Conservation (phyloP, 768 basidiomycete species). For the Termitomyces sp. region DNA sequence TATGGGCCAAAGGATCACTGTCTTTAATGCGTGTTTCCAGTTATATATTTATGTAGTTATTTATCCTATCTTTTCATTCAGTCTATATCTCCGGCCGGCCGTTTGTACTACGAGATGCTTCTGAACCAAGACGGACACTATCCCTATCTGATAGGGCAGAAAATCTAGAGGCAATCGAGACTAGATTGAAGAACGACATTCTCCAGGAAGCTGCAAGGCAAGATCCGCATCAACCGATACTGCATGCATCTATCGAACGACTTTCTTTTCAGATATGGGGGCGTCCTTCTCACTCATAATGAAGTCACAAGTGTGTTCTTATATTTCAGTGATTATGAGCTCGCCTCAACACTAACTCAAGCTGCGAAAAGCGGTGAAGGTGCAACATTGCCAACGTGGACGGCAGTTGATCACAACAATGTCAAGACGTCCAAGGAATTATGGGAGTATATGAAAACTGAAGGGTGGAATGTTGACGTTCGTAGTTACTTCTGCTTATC, state of each 20-base stretch:
- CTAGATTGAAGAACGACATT: conserved; percentile 86
- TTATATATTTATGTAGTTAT: conserved; percentile 1
- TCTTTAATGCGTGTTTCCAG: not conserved
- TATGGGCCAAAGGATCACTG: not conserved
- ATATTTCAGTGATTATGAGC: not conserved
- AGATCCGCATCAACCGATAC: not conserved
- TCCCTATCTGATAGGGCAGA: conserved; percentile 88
- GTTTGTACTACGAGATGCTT: conserved; percentile 86
- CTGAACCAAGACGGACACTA: conserved; percentile 76
- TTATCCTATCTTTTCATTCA: conserved; percentile 23
- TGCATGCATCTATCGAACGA: conserved; percentile 1
- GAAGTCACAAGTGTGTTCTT: conserved; percentile 62
- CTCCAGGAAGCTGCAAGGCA: conserved; percentile 77
- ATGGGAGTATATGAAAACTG: conserved; percentile 70
- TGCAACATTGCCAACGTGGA: conserved; percentile 90
- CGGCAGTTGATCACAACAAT: conserved; percentile 65
- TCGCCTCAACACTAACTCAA: conserved; percentile 13
- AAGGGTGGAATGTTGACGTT: conserved; percentile 94
- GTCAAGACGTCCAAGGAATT: conserved; percentile 89
- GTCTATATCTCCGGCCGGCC: conserved; percentile 90
- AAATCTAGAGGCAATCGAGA: conserved; percentile 91
- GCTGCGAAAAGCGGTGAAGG: conserved; percentile 67
- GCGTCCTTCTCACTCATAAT: conserved; percentile 89
- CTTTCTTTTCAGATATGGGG: conserved; percentile 66
- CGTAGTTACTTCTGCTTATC: conserved; percentile 18